Conservation (phyloP, 768 basidiomycete species). For the Pisolithus orientalis region DNA sequence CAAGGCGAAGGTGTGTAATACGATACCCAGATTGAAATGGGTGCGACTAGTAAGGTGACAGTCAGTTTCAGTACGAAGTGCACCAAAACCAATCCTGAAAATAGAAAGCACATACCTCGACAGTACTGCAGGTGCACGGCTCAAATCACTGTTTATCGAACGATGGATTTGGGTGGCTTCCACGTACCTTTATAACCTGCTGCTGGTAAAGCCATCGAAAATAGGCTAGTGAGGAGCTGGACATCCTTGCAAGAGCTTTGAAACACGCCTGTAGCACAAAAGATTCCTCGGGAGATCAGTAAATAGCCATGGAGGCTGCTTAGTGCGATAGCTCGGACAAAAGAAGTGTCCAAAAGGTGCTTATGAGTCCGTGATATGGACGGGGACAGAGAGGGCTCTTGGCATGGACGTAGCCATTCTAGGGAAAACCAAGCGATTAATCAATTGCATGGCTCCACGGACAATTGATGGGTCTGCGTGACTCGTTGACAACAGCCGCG, state of each 20-base stretch:
- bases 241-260: background rate
- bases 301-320: background rate
- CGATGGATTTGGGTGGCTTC: background rate
- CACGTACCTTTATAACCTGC: slow-evolving; percentile 7
- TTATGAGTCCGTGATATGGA: too few species aligned
- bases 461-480: too few species aligned
- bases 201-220: slow-evolving; percentile 4
- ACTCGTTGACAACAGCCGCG: too few species aligned
- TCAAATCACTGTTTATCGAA: background rate
- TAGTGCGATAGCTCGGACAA: too few species aligned
- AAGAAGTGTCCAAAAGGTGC: too few species aligned
- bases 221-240: background rate
- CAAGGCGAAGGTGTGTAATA: background rate
- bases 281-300: background rate
- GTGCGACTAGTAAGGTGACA: slow-evolving; percentile 1
- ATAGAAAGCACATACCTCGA: background rate
- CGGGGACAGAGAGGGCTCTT: too few species aligned
- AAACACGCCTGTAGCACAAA: too few species aligned
- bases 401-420: too few species aligned
- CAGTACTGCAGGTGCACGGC: slow-evolving; percentile 1
- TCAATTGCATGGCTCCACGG: too few species aligned
- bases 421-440: too few species aligned
- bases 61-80: background rate
- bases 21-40: slow-evolving; percentile 6
- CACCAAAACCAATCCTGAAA: background rate